Conservation (phyloP, 148 eudicot species). For the Arbutus unedo region DNA sequence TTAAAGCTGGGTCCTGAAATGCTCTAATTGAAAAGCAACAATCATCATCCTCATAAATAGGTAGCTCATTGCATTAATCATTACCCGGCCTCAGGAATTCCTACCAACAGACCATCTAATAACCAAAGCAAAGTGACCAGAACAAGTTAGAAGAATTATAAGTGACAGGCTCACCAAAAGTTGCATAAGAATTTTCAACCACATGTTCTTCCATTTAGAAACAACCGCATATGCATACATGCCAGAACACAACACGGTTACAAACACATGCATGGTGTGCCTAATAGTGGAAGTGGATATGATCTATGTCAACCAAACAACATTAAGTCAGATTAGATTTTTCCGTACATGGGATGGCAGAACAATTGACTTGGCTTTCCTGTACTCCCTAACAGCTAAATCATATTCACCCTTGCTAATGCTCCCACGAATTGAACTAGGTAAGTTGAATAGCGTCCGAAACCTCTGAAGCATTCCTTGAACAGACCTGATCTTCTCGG, state of each 20-base stretch:
- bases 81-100: not conserved
- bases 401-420: constrained; percentile 98
- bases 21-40: not conserved
- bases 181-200: not conserved
- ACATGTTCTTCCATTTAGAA: constrained; percentile 3
- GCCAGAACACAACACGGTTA: not conserved
- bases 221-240: not conserved
- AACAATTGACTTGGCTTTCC: constrained; percentile 96
- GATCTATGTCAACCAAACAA: not conserved
- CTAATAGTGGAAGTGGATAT: constrained; percentile 3
- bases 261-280: constrained; percentile 6
- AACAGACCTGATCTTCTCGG: constrained; percentile 97
- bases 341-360: constrained; percentile 86
- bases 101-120: not conserved
- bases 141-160: not conserved
- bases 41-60: not conserved
- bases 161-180: not conserved
- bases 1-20: too few relatives aligned
- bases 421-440: constrained; percentile 82
- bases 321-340: not conserved
- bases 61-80: not conserved
- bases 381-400: constrained; percentile 97
- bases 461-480: constrained; percentile 99
- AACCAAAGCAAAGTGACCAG: not conserved
- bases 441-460: constrained; percentile 92